Conservation (phyloP, 2,329 filamentous ascomycete genomes). For the Alternaria gaisen region DNA sequence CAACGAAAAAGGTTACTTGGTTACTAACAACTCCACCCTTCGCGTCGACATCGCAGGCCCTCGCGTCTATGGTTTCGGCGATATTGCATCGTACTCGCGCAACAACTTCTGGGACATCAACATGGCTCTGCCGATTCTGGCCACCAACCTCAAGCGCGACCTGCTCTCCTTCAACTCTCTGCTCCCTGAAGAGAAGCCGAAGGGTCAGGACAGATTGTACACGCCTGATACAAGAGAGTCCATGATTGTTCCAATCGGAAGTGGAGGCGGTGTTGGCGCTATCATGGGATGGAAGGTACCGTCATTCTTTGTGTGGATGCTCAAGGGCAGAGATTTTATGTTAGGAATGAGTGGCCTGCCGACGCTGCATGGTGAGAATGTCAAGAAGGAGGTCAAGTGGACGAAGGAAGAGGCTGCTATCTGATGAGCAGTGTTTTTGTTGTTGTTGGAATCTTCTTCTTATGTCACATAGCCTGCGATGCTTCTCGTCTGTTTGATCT, state of each 20-base stretch:
- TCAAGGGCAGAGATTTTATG: slow-evolving; percentile 55
- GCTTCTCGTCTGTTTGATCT: not conserved
- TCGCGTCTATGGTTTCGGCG: slow-evolving; percentile 60
- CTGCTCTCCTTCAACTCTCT: slow-evolving; percentile 45
- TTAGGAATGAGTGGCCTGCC: slow-evolving; percentile 27
- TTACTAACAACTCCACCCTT: slow-evolving; percentile 56
- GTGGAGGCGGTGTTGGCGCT: slow-evolving; percentile 45
- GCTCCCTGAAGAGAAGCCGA: slow-evolving; percentile 30
- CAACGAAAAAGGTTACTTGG: slow-evolving; percentile 58
- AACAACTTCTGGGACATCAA: slow-evolving; percentile 55
- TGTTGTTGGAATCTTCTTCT: not conserved
- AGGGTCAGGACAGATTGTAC: slow-evolving; percentile 39
- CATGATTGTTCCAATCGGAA: slow-evolving; percentile 46
- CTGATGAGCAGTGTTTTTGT: slow-evolving; percentile 4
- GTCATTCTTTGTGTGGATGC: slow-evolving; percentile 49
- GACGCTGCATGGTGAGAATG: slow-evolving; percentile 24
- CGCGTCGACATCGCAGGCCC: slow-evolving; percentile 57
- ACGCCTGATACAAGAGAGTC: slow-evolving; percentile 33
- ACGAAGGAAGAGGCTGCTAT: slow-evolving; percentile 35
- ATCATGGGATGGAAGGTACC: slow-evolving; percentile 52
- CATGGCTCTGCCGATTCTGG: slow-evolving; percentile 51
- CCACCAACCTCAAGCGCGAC: slow-evolving; percentile 59
- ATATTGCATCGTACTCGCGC: slow-evolving; percentile 55
- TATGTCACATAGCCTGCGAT: not conserved
- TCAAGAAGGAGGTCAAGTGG: slow-evolving; percentile 40